Evolutionary conservation across 768 basidiomycete genomes (phyloP), one percentile per base, ranked within the genome.

Genomic region (Mycena vulgaris): DNA sequence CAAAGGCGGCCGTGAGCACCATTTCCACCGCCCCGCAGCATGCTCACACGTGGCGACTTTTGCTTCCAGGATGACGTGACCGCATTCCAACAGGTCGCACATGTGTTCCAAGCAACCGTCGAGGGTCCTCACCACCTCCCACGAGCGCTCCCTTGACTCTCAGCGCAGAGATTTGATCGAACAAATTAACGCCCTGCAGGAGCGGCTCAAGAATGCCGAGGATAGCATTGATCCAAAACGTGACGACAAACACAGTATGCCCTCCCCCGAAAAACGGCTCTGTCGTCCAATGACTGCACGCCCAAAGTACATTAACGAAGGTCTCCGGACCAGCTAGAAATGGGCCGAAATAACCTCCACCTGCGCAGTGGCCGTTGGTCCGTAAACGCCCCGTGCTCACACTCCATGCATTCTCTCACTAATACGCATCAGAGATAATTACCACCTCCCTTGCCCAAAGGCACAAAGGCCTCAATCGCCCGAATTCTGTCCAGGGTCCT

Each of bases 1-100:
- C 56, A 23, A 31, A 57, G 37, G 56, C 56, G 56, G 39, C 56
- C 35, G 56, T 57, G 56, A 57, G 56, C 56, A 57, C 56, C 33
- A 57, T 57, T 48, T 51, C 31, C n/a, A 40, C 35, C 45, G 31
- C 27, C 51, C n/a, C 17, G 52, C 53, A 63, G 49, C 35, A 53
- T 21, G n/a, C 37, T 56, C 55, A 56, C 33, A 37, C 33, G 53
- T 35, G 33, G 19, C 33, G 33, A n/a, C 48, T 51, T 51, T 37
- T 51, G n/a, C 48, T 56, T 37, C 55, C 55, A 56, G 55, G 55
- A 27, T 8, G 35, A 39, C 10, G 53, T 37, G 9, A 56, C 33
- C 16, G 21, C 39, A 16, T 39, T 33, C 33, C 19, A 23, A 9
- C n/a, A 39, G 17, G 33, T 35, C 27, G 49, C 53, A n/a, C 2